phyloP scores from a whole-genome alignment of 2,329 filamentous ascomycete genomes.

The Neopestalotiopsis clavispora region DNA sequence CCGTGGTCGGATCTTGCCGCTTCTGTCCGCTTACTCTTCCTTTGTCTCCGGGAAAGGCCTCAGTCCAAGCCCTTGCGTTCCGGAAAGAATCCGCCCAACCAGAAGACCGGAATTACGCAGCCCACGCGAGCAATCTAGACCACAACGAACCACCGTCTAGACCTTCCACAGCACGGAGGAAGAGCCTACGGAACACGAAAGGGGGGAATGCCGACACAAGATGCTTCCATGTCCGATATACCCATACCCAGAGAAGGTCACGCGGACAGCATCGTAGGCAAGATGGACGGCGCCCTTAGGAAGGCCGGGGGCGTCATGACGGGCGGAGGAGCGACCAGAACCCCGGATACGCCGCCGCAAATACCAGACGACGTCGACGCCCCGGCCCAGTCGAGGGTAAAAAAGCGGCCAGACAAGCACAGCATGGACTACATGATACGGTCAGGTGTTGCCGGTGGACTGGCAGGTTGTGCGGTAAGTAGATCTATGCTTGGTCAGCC shows the following conservation, averaged over 20 bases:
- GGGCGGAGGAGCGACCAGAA: conserved; percentile 29
- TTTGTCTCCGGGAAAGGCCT: background rate
- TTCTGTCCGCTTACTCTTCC: background rate
- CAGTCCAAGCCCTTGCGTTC: background rate
- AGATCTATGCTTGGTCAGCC: background rate
- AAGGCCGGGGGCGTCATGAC: conserved; percentile 30
- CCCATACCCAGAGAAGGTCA: conserved; percentile 44
- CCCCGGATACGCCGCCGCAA: conserved; percentile 43
- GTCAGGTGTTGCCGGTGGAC: conserved; percentile 83
- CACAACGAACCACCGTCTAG: background rate
- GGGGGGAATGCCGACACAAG: conserved; percentile 58
- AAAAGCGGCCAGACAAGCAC: conserved; percentile 66
- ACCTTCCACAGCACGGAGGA: background rate
- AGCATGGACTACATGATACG: conserved; percentile 84
- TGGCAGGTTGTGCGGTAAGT: conserved; percentile 90
- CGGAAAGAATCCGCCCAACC: background rate
- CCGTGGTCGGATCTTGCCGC: background rate
- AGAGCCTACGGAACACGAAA: background rate
- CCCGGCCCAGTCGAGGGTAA: conserved; percentile 47
- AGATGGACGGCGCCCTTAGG: conserved; percentile 34
- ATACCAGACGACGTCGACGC: conserved; percentile 56
- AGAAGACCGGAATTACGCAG: background rate
- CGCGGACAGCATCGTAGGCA: conserved; percentile 29
- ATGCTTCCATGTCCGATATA: conserved; percentile 64
- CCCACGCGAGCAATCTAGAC: background rate